These are phyloP conservation scores for Fusarium torulosum DNA, from an alignment of 2,329 filamentous ascomycete genomes.

Conservation along the genomic window DNA sequence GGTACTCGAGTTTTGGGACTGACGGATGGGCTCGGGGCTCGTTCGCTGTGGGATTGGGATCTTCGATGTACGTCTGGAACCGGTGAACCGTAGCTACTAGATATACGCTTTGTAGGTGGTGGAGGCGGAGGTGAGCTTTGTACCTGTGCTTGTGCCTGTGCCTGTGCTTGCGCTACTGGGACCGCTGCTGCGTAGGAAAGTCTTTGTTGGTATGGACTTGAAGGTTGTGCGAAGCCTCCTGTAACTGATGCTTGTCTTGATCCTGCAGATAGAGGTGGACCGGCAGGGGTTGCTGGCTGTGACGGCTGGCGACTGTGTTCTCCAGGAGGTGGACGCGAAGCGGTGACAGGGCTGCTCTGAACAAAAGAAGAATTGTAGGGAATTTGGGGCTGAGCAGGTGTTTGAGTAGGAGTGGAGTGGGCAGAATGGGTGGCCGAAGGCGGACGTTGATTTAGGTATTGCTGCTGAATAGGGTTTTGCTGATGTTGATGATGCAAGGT, in stretches of 20 bases:
- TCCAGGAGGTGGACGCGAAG: conserved; percentile 58
- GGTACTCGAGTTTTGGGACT: conserved; percentile 80
- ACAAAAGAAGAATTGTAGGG: conserved; percentile 63
- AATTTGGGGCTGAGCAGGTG: conserved; percentile 70
- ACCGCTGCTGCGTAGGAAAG: conserved; percentile 48
- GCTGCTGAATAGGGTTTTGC: conserved; percentile 54
- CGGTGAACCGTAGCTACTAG: conserved; percentile 60
- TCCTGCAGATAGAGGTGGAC: conserved; percentile 60
- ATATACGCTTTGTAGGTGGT: conserved; percentile 57
- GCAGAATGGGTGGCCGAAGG: conserved; percentile 70
- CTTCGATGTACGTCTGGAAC: conserved; percentile 60
- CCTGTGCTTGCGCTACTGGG: conserved; percentile 48
- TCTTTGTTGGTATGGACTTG: conserved; percentile 72
- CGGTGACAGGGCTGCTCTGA: conserved; percentile 66
- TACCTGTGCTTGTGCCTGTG: conserved; percentile 46
- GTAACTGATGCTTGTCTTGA: conserved; percentile 59
- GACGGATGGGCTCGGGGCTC: conserved; percentile 78
- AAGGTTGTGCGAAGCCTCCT: conserved; percentile 61
- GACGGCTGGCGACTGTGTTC: conserved; percentile 64
- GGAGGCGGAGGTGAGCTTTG: conserved; percentile 54
- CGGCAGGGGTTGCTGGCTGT: conserved; percentile 67
- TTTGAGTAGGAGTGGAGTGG: conserved; percentile 71
- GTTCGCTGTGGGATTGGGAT: conserved; percentile 69
- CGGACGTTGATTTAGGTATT: conserved; percentile 63
- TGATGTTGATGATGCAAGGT: conserved; percentile 49